Evolutionary conservation across 331 rosid genomes (phyloP).

Genomic region (Quercus lobata): DNA sequence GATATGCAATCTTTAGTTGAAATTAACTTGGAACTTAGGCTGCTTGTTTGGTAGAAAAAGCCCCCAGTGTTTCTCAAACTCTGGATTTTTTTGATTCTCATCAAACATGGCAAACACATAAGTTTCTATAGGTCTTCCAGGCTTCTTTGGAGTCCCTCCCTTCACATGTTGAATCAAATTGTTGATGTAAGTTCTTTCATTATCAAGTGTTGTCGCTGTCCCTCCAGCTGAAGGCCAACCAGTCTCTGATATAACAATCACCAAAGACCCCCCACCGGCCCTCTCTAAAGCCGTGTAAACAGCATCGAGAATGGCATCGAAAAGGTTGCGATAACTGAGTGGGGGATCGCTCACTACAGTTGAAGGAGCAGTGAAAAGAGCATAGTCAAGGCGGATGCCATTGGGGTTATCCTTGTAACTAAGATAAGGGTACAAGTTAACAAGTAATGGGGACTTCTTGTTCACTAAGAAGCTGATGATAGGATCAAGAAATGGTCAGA

Average conservation of each 20-base stretch:
- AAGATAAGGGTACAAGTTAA: conserved; percentile 40
- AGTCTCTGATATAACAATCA: conserved; percentile 41
- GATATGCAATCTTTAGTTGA: conserved; percentile 1
- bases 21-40: conserved; percentile 31
- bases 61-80: conserved; percentile 38
- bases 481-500: conserved; percentile 21
- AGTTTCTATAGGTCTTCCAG: conserved; percentile 31
- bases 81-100: conserved; percentile 26
- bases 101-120: conserved; percentile 51
- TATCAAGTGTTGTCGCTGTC: conserved; percentile 23
- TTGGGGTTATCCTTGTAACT: neutral
- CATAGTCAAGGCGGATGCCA: conserved; percentile 26
- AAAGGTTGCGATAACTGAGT: conserved; percentile 34
- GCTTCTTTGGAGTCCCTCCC: conserved; percentile 41
- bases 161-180: conserved; percentile 42
- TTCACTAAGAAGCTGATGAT: conserved; percentile 25
- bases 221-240: conserved; percentile 63
- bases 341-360: conserved; percentile 29
- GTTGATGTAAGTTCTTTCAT: conserved; percentile 38
- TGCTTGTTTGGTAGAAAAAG: conserved; percentile 37
- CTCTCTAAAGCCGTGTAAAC: conserved; percentile 46
- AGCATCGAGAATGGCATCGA: conserved; percentile 45
- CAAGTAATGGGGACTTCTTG: conserved; percentile 38
- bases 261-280: conserved; percentile 23
- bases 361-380: conserved; percentile 34